A percentile compares a stretch with the other conserved stretches of the same genome.
phyloP scores from a whole-genome alignment of 2,329 filamentous ascomycete genomes.

The Alternaria sp. region DNA sequence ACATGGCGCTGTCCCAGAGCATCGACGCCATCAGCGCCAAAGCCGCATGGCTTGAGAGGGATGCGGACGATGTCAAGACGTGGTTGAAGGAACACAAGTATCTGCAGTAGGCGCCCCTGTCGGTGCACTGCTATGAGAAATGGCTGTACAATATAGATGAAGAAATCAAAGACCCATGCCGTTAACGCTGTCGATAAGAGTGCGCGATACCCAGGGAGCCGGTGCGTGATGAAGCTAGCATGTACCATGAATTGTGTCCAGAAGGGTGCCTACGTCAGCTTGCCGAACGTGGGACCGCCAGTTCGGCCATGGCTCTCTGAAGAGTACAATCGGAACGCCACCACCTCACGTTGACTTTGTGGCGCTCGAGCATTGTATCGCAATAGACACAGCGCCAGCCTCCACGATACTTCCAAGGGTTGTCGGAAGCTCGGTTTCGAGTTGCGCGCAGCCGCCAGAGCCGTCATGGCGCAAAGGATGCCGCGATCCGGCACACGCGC shows the following conservation, averaged over 20 bases:
- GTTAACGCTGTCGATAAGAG: neutral
- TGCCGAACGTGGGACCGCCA: neutral
- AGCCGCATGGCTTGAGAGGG: conserved; percentile 78
- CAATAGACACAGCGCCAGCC: neutral
- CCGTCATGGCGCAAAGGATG: conserved; percentile 10
- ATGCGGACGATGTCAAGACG: conserved; percentile 74
- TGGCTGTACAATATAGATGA: neutral
- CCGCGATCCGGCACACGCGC: conserved; percentile 24
- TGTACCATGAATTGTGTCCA: conserved; percentile 22
- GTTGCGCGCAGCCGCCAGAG: neutral
- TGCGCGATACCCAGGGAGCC: neutral
- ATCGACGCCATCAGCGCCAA: conserved; percentile 85
- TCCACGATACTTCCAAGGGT: neutral
- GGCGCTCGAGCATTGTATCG: neutral
- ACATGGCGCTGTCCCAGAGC: conserved; percentile 88
- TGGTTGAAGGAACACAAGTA: conserved; percentile 75
- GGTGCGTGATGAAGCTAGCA: neutral
- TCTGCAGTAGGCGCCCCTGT: conserved; percentile 40
- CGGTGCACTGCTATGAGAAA: neutral
- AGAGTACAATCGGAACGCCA: neutral
- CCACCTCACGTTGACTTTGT: neutral
- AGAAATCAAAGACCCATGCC: neutral
- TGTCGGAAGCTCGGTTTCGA: neutral
- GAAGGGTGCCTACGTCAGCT: neutral
- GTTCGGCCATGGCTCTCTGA: neutral